Evolutionary conservation across 129 eudicot species (phyloP).

Genomic region (Lactuca sativa): DNA sequence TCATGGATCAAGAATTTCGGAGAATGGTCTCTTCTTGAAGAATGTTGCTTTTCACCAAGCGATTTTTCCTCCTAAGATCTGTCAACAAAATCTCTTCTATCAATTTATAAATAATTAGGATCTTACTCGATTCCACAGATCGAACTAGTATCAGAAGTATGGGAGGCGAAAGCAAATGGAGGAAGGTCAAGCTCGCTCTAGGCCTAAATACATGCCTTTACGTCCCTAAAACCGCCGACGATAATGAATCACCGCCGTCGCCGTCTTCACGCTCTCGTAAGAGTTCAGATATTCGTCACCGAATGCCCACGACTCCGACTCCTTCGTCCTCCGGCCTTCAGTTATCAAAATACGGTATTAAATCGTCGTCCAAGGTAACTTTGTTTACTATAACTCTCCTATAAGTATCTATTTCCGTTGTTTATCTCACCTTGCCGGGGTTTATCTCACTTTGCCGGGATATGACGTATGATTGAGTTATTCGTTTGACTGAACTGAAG

Average conservation of each 20-base stretch:
- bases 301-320: conserved; percentile 75
- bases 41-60: conserved; percentile 33
- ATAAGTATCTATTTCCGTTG: not conserved
- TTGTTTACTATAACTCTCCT: not conserved
- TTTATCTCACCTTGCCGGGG: not conserved
- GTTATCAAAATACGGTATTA: conserved; percentile 51
- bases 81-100: conserved; percentile 10
- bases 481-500: not conserved
- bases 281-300: conserved; percentile 37
- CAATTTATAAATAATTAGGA: conserved; percentile 18
- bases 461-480: not conserved
- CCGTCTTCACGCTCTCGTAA: conserved; percentile 35
- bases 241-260: conserved; percentile 42
- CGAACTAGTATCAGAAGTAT: not conserved
- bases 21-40: conserved; percentile 36
- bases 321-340: conserved; percentile 93
- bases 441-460: not conserved
- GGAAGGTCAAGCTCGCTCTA: conserved; percentile 67
- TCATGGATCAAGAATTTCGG: conserved; percentile 35
- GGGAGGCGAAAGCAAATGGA: conserved; percentile 80
- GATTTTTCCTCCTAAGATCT: conserved; percentile 23
- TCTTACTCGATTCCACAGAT: not conserved
- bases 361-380: conserved; percentile 67
- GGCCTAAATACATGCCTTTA: conserved; percentile 61
- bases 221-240: conserved; percentile 56